Percentiles rank a stretch among this genome's conserved stretches.
phyloP scores from a whole-genome alignment of 257 asterid genomes.

The Capsicum baccatum region DNA sequence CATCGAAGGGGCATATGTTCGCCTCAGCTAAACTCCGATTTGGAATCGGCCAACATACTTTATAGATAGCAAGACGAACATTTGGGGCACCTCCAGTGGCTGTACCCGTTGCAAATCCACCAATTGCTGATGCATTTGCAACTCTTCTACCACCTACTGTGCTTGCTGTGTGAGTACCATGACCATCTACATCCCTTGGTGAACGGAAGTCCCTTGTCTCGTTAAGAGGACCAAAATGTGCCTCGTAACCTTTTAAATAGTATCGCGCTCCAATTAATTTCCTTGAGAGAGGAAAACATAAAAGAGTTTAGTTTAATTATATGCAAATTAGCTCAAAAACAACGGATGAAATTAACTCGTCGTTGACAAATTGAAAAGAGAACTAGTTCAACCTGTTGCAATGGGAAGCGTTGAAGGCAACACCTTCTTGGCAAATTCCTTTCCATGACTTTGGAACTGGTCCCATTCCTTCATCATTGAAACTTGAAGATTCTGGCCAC shows the following conservation, averaged over 20 bases:
- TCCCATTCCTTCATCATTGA: constrained; percentile 52
- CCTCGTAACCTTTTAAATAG: constrained; percentile 47
- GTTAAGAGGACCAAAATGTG: constrained; percentile 37
- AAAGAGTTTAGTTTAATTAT: background rate
- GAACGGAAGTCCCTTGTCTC: constrained; percentile 42
- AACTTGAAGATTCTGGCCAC: constrained; percentile 62
- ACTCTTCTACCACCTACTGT: constrained; percentile 53
- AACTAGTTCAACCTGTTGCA: constrained; percentile 46
- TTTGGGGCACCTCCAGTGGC: constrained; percentile 57
- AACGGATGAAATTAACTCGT: background rate
- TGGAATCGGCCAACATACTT: constrained; percentile 52
- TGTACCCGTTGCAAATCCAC: constrained; percentile 48
- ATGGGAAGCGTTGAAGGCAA: constrained; percentile 43
- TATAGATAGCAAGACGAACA: constrained; percentile 48
- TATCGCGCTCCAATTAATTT: constrained; percentile 56
- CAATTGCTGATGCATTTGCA: constrained; percentile 40
- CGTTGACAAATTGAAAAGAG: background rate
- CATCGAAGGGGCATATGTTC: constrained; percentile 37
- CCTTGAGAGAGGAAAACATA: constrained; percentile 26
- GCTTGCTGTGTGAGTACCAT: constrained; percentile 56
- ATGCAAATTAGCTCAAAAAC: no score
- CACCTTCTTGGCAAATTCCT: constrained; percentile 51
- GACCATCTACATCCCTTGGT: constrained; percentile 48
- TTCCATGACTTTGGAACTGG: constrained; percentile 57
- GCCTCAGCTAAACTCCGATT: background rate